Conservation (phyloP, 768 basidiomycete species). For the Crucibulum laeve region DNA sequence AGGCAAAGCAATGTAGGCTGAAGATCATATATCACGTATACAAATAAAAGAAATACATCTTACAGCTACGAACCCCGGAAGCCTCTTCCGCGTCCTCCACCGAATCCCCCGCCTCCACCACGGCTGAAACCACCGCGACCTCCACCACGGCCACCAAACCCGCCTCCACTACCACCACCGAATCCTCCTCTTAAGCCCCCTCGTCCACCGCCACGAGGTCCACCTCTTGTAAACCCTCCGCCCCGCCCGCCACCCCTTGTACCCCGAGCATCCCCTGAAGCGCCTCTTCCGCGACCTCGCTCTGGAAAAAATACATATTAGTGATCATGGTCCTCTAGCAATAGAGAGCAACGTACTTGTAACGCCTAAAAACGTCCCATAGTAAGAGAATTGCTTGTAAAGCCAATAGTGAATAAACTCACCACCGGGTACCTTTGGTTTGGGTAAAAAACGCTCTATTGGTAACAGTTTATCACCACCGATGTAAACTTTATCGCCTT, state of each 20-base stretch:
- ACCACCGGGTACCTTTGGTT: constrained; percentile 82
- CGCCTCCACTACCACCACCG: constrained; percentile 39
- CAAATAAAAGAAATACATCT: too few species aligned
- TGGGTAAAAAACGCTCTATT: constrained; percentile 94
- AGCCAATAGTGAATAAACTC: constrained; percentile 15
- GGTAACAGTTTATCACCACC: constrained; percentile 96
- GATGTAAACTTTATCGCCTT: constrained; percentile 97
- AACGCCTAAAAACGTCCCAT: constrained; percentile 30
- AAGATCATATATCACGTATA: too few species aligned
- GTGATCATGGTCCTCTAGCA: too few species aligned
- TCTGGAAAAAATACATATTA: constrained; percentile 25
- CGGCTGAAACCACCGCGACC: constrained; percentile 37
- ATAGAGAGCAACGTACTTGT: constrained; percentile 48
- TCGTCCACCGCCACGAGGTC: constrained; percentile 35
- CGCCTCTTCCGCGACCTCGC: constrained; percentile 33
- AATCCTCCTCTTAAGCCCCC: constrained; percentile 27
- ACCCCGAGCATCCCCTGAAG: constrained; percentile 8
- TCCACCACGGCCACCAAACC: constrained; percentile 39
- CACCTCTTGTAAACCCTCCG: constrained; percentile 40
- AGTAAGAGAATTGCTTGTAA: constrained; percentile 4
- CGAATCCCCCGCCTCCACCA: constrained; percentile 30
- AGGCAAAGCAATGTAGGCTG: too few species aligned
- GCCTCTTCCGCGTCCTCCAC: constrained; percentile 24
- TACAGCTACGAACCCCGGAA: constrained; percentile 49
- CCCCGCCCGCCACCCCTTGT: constrained; percentile 44